These are phyloP conservation scores for Carex scoparia DNA, from an alignment of 176 grass and related monocot species.

Conservation along the genomic window DNA sequence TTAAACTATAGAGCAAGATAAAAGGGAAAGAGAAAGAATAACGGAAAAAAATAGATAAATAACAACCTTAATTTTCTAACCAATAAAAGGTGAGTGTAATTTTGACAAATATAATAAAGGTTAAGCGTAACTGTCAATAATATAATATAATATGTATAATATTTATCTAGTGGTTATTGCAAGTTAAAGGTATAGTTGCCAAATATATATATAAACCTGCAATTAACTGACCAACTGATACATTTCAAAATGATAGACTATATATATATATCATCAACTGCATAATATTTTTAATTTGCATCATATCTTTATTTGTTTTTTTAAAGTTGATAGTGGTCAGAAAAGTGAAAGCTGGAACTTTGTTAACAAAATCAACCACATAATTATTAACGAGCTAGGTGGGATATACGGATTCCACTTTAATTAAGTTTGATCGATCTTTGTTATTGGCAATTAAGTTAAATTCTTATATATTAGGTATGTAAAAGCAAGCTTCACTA, in stretches of 20 bases:
- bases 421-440: too few relatives aligned
- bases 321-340: background rate
- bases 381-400: too few relatives aligned
- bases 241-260: background rate
- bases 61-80: too few relatives aligned
- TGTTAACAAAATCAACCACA: background rate
- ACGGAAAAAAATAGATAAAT: too few relatives aligned
- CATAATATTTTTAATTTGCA: background rate
- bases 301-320: background rate
- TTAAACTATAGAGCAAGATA: too few relatives aligned
- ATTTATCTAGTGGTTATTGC: background rate
- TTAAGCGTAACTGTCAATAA: too few relatives aligned
- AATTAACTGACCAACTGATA: background rate
- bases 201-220: slow-evolving; percentile 3
- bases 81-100: too few relatives aligned
- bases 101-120: too few relatives aligned
- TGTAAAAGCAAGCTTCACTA: background rate
- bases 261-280: background rate
- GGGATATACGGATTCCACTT: too few relatives aligned
- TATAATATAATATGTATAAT: too few relatives aligned
- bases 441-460: background rate
- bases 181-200: background rate
- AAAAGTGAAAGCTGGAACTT: background rate
- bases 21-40: too few relatives aligned
- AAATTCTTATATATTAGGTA: slow-evolving; percentile 6